These are phyloP conservation scores for Limnanthes douglasii DNA, from an alignment of 345 rosid species.

Conservation along the genomic window DNA sequence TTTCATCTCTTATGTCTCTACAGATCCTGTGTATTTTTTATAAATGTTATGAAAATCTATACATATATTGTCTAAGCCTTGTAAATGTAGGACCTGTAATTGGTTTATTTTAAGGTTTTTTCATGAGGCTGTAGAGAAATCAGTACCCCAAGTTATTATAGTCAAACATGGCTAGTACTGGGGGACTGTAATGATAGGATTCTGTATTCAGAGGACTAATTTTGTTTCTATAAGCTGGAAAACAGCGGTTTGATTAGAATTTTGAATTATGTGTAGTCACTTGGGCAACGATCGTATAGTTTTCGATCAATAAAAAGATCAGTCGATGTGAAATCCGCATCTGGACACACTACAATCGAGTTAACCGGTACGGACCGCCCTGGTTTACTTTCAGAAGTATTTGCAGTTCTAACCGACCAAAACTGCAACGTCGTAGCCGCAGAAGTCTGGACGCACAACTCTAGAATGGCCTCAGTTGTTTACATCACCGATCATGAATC, in stretches of 20 bases:
- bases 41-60: too few relatives aligned
- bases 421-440: constrained; percentile 65
- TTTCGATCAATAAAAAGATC: constrained; percentile 52
- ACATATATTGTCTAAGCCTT: too few relatives aligned
- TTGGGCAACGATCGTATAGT: constrained; percentile 43
- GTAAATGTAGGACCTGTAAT: too few relatives aligned
- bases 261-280: too few relatives aligned
- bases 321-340: constrained; percentile 43
- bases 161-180: too few relatives aligned
- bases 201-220: too few relatives aligned
- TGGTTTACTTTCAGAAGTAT: constrained; percentile 69
- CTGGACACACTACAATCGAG: constrained; percentile 49
- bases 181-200: too few relatives aligned
- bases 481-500: constrained; percentile 41
- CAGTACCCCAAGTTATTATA: too few relatives aligned
- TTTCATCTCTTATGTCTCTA: too few relatives aligned
- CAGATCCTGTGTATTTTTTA: too few relatives aligned
- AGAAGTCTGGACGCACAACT: constrained; percentile 86
- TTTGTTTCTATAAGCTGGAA: constrained; percentile 84
- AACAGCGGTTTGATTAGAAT: constrained; percentile 43
- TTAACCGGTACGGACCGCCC: constrained; percentile 71
- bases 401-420: constrained; percentile 58
- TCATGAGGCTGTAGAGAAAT: too few relatives aligned
- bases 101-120: too few relatives aligned
- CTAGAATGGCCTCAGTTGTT: constrained; percentile 72